Conservation (phyloP, 805 yeast genomes). For the Naumovozyma baii region DNA sequence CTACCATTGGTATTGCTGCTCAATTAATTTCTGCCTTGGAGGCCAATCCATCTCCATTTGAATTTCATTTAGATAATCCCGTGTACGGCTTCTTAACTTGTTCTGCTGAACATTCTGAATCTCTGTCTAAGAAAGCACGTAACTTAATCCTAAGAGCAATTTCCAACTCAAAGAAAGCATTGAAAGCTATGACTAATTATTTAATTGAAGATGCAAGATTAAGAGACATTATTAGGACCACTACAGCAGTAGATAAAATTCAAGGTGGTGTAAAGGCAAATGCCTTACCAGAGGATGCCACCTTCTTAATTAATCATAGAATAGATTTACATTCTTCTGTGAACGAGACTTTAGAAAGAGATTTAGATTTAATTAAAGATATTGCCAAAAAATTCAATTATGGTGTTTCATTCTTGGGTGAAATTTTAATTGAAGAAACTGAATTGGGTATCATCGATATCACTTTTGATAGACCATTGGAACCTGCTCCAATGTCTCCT, state of each 20-base stretch:
- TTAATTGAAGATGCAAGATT: conserved; percentile 9
- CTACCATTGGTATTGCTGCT: conserved; percentile 65
- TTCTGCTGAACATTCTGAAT: conserved; percentile 41
- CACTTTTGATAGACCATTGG: conserved; percentile 16
- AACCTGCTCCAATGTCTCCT: conserved; percentile 36
- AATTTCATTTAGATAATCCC: conserved; percentile 49
- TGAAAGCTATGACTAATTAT: conserved; percentile 26
- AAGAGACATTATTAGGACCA: conserved; percentile 43
- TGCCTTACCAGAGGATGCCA: conserved; percentile 61
- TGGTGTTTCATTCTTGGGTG: conserved; percentile 32
- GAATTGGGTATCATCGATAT: conserved; percentile 26
- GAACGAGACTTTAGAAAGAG: conserved; percentile 33
- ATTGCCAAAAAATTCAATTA: conserved; percentile 41
- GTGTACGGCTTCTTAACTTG: conserved; percentile 48
- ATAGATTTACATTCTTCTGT: conserved; percentile 48
- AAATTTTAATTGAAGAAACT: conserved; percentile 18
- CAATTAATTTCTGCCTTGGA: conserved; percentile 51
- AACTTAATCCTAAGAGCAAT: conserved; percentile 30
- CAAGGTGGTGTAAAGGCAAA: conserved; percentile 68
- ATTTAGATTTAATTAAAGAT: conserved; percentile 28
- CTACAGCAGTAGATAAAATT: conserved; percentile 60
- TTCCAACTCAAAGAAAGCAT: conserved; percentile 22
- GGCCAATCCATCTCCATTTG: conserved; percentile 33
- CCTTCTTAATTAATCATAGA: conserved; percentile 52
- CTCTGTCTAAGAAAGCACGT: conserved; percentile 16